Conservation (phyloP, 306 rosid genomes). For the Sicyos edulis region DNA sequence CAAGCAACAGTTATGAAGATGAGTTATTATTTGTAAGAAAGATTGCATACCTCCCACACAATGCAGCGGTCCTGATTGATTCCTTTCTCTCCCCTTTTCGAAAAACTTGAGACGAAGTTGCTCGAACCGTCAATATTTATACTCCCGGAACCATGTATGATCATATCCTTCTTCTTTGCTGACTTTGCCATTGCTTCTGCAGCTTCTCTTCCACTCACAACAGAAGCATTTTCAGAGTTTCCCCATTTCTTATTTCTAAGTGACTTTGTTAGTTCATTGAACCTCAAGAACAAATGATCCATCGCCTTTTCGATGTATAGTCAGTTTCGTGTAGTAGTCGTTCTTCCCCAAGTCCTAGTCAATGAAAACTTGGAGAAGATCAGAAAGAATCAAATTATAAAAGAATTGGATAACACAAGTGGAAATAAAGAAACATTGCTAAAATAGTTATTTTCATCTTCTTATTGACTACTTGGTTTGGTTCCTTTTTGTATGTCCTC, state of each 20-base stretch:
- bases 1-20: neutral
- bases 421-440: slow-evolving; percentile 24
- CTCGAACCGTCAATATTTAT: slow-evolving; percentile 52
- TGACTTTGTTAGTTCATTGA: slow-evolving; percentile 60
- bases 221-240: slow-evolving; percentile 26
- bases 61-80: slow-evolving; percentile 88
- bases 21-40: neutral
- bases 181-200: slow-evolving; percentile 71
- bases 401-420: slow-evolving; percentile 32
- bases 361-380: slow-evolving; percentile 10
- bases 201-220: slow-evolving; percentile 51
- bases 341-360: neutral
- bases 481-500: slow-evolving; percentile 9
- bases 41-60: slow-evolving; percentile 84
- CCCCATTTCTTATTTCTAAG: slow-evolving; percentile 47
- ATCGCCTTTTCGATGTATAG: slow-evolving; percentile 28
- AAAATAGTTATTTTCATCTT: neutral
- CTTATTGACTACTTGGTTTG: neutral
- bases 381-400: slow-evolving; percentile 19
- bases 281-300: slow-evolving; percentile 70
- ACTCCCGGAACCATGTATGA: slow-evolving; percentile 49
- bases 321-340: slow-evolving; percentile 14
- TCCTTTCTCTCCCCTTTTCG: slow-evolving; percentile 81
- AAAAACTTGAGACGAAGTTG: slow-evolving; percentile 68
- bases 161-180: slow-evolving; percentile 68